Conservation (phyloP, 805 yeast genomes). For the Danielozyma ontarioensis region DNA sequence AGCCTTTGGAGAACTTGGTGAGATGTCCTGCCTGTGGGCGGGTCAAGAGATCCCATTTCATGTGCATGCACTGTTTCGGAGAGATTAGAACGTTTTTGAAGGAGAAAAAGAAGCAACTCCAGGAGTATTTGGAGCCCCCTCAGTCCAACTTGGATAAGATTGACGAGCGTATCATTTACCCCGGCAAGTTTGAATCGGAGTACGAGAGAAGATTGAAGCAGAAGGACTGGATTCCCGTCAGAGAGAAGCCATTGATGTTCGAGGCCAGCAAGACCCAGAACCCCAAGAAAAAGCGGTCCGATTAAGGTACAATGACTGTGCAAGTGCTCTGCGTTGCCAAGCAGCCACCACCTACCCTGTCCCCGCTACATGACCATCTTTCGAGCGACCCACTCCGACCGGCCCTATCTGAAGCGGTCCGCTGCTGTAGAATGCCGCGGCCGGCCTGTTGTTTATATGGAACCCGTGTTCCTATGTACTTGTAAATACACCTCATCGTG, state of each 20-base stretch:
- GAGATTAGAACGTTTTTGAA: slow-evolving; percentile 78
- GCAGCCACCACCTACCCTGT: too few species aligned
- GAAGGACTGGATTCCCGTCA: slow-evolving; percentile 41
- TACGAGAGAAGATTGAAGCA: slow-evolving; percentile 24
- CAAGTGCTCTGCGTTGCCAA: too few species aligned
- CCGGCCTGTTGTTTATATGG: not conserved
- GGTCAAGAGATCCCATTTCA: slow-evolving; percentile 80
- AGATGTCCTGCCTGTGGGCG: slow-evolving; percentile 97
- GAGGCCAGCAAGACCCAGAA: slow-evolving; percentile 19
- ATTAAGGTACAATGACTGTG: slow-evolving; percentile 3
- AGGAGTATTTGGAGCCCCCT: slow-evolving; percentile 27
- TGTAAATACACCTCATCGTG: not conserved
- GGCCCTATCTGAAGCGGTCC: too few species aligned
- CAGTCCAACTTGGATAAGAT: slow-evolving; percentile 47
- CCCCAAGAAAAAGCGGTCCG: slow-evolving; percentile 8
- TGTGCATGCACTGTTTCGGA: slow-evolving; percentile 89
- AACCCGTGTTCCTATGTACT: not conserved
- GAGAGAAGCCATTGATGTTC: slow-evolving; percentile 39
- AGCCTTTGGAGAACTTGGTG: slow-evolving; percentile 69
- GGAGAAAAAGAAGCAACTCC: slow-evolving; percentile 29
- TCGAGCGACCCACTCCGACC: too few species aligned
- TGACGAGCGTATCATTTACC: slow-evolving; percentile 66
- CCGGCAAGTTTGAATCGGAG: slow-evolving; percentile 54
- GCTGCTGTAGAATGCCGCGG: not conserved
- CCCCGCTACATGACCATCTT: too few species aligned